A percentile compares a stretch with the other conserved stretches of the same genome.
These are phyloP conservation scores for Neurospora hispaniola DNA, from an alignment of 495 filamentous ascomycete genomes.

Conservation along the genomic window DNA sequence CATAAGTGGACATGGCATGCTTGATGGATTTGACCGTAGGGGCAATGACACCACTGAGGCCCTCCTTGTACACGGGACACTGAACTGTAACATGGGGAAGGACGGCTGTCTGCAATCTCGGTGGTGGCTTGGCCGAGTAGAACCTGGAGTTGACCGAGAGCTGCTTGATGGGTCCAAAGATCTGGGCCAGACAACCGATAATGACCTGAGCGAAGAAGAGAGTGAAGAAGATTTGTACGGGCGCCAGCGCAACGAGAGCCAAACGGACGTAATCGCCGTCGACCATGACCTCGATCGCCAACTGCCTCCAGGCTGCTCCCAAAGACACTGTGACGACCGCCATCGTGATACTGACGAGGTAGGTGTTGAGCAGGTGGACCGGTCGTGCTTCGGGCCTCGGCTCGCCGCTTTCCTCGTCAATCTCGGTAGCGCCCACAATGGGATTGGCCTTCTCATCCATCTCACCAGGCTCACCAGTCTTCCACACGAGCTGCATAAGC, in stretches of 20 bases:
- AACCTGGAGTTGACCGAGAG: slow-evolving; percentile 66
- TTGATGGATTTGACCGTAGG: slow-evolving; percentile 63
- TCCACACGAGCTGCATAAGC: slow-evolving; percentile 66
- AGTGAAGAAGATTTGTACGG: slow-evolving; percentile 70
- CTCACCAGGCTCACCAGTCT: slow-evolving; percentile 39
- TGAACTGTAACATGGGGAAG: slow-evolving; percentile 64
- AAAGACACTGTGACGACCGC: slow-evolving; percentile 50
- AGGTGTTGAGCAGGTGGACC: slow-evolving; percentile 55
- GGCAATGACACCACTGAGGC: slow-evolving; percentile 51
- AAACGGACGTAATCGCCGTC: slow-evolving; percentile 51
- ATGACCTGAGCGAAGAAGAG: slow-evolving; percentile 69
- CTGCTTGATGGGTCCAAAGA: slow-evolving; percentile 62
- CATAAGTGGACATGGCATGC: slow-evolving; percentile 66
- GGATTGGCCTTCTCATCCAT: slow-evolving; percentile 37
- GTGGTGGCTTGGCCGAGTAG: slow-evolving; percentile 58
- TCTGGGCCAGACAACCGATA: slow-evolving; percentile 61
- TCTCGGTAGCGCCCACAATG: slow-evolving; percentile 36
- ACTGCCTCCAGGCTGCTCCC: slow-evolving; percentile 54
- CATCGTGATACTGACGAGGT: slow-evolving; percentile 53
- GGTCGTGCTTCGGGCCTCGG: slow-evolving; percentile 51
- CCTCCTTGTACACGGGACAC: slow-evolving; percentile 66
- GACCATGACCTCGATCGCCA: slow-evolving; percentile 56
- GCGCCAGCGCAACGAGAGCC: slow-evolving; percentile 50
- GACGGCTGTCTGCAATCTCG: slow-evolving; percentile 37
- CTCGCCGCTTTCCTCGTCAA: slow-evolving; percentile 63